Conservation (phyloP, 1,284 basidiomycete genomes). For the Stereum hirsutum region DNA sequence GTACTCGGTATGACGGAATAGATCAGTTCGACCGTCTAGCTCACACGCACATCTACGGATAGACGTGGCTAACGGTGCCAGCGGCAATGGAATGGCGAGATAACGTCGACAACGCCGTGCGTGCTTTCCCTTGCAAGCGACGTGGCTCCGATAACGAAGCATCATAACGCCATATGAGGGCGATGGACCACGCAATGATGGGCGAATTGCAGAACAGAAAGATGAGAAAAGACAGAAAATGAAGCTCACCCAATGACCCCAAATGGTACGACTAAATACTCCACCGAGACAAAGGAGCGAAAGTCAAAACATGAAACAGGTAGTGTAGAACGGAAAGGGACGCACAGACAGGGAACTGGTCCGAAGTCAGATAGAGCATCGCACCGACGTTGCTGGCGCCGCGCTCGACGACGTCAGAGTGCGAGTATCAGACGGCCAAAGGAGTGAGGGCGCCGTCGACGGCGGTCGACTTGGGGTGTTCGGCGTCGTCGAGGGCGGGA, state of each 20-base stretch:
- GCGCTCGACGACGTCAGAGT: slow-evolving; percentile 3
- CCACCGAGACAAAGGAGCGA: slow-evolving; percentile 8
- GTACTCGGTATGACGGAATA: too few species aligned
- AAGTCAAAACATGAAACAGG: not conserved
- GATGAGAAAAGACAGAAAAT: not conserved
- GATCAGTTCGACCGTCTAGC: too few species aligned
- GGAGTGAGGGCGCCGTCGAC: slow-evolving; percentile 6
- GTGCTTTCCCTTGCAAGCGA: too few species aligned
- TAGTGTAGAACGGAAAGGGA: slow-evolving; percentile 8
- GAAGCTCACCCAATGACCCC: slow-evolving; percentile 76
- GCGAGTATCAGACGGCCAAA: slow-evolving; percentile 4
- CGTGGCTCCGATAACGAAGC: too few species aligned
- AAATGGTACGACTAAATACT: slow-evolving; percentile 86
- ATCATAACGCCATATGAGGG: too few species aligned
- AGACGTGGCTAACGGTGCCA: too few species aligned
- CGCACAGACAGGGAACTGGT: slow-evolving; percentile 33
- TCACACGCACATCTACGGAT: too few species aligned
- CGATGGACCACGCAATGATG: not conserved
- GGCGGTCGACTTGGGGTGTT: too few species aligned
- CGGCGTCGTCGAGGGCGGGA: slow-evolving; percentile 7
- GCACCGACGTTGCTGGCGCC: not conserved
- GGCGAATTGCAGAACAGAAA: not conserved
- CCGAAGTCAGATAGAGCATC: slow-evolving; percentile 30
- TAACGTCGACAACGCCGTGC: too few species aligned
- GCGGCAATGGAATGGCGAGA: too few species aligned